Evolutionary conservation across 139 green algal genomes (phyloP).

Genomic region (Coelastrella sp.): DNA sequence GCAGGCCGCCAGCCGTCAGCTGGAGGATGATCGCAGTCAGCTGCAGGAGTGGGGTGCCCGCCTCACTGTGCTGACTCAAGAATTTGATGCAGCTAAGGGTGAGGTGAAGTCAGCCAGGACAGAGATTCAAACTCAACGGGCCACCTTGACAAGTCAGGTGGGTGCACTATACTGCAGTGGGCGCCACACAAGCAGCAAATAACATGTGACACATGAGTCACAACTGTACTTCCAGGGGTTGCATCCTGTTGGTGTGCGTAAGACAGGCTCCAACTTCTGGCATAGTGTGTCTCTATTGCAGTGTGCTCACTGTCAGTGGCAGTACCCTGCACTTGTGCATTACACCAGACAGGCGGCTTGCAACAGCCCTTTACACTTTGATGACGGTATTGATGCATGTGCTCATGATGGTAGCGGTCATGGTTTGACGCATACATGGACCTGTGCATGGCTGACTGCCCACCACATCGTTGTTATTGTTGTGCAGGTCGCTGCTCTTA

Average conservation of each 20-base stretch:
- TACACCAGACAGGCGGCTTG: no score
- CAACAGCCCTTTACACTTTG: no score
- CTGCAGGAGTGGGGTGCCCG: constrained; percentile 23
- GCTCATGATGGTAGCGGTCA: no score
- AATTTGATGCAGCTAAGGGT: constrained; percentile 36
- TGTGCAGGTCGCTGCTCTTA: constrained; percentile 26
- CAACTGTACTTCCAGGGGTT: background rate
- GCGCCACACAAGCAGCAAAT: no score
- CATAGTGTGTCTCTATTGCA: no score
- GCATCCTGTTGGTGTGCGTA: no score
- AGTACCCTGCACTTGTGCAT: no score
- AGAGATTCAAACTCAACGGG: constrained; percentile 38
- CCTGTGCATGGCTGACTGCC: background rate
- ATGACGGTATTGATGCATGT: no score
- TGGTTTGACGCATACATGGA: background rate
- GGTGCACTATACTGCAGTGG: background rate
- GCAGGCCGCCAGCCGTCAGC: constrained; percentile 28
- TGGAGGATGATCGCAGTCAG: constrained; percentile 25
- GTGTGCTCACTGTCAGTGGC: no score
- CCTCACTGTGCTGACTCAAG: constrained; percentile 23
- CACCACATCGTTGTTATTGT: background rate
- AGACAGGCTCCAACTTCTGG: no score
- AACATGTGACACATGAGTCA: no score
- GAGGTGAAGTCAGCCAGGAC: constrained; percentile 37
- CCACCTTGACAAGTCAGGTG: constrained; percentile 3